Evolutionary conservation across 805 yeast genomes (phyloP).

Genomic region (Teunomyces lycoperdinae): DNA sequence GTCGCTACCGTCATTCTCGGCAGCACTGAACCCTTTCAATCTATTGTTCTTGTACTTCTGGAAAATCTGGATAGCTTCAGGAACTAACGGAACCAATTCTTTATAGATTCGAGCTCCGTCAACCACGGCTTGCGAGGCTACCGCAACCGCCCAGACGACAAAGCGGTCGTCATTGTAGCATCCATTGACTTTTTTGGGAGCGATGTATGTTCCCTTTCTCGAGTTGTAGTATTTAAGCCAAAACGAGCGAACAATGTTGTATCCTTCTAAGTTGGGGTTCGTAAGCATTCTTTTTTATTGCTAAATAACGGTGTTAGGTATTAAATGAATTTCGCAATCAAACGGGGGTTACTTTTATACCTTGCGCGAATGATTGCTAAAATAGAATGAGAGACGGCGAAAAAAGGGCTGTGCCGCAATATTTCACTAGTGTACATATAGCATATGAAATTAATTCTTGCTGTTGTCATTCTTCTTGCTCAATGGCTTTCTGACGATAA

Average conservation of each 20-base stretch:
- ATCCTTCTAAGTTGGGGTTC: slow-evolving; percentile 37
- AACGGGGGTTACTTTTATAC: neutral
- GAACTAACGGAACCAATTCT: slow-evolving; percentile 52
- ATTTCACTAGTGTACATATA: neutral
- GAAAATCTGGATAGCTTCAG: slow-evolving; percentile 49
- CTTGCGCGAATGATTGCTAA: neutral
- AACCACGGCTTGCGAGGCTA: slow-evolving; percentile 63
- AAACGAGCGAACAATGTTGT: slow-evolving; percentile 33
- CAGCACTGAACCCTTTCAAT: slow-evolving; percentile 61
- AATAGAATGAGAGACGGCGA: neutral
- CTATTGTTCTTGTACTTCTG: slow-evolving; percentile 50
- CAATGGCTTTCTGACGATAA: slow-evolving; percentile 78
- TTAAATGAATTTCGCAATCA: neutral
- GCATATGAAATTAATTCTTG: neutral
- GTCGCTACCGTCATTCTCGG: slow-evolving; percentile 57
- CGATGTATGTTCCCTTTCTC: slow-evolving; percentile 34
- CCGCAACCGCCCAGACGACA: slow-evolving; percentile 68
- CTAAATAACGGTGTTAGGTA: neutral
- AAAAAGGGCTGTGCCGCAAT: neutral
- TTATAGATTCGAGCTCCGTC: slow-evolving; percentile 58
- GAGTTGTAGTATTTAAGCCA: slow-evolving; percentile 45
- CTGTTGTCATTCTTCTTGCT: neutral
- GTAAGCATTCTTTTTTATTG: slow-evolving; percentile 3
- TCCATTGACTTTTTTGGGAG: slow-evolving; percentile 39
- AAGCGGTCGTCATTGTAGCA: slow-evolving; percentile 50